Evolutionary conservation across 306 rosid species (phyloP), one percentile per base, ranked within the genome.

Genomic region (Casuarina equisetifolia): DNA sequence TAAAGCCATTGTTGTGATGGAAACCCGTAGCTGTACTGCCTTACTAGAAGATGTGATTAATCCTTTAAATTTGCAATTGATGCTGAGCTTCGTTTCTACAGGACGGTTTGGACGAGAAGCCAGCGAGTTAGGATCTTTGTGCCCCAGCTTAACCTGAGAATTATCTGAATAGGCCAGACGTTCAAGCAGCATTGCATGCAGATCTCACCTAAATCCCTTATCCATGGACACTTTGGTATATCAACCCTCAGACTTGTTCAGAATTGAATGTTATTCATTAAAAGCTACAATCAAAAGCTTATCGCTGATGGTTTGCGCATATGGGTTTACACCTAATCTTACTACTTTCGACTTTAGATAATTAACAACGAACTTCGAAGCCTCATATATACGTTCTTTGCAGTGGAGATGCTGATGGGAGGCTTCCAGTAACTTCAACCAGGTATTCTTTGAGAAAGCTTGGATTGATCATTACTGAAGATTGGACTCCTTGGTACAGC

Each of bases 251-350:
- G 32, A 25, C 32, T 25, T 25, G 32, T 25, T 0, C 32, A 25
- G 32, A 25, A 25, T 25, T 1, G 32, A 25, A 25, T 25, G 32
- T 25, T 25, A 25, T 25, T 25, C 32, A 25, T 25, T 25, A 25
- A 25, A 25, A 25, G 1, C 97, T 6, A 69, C 82, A 8, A 81
- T 93, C 20, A 69, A 52, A 93, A 90, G 87, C 96, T 93, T 43
- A 73, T 88, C 35, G 90, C 79, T 4, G 92, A 90, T 1, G 97
- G 98, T 19, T 73, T 93, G 59, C 91, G 98, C 9, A 25, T 93
- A 39, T 93, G 98, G 98, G 76, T 93, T 84, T 93, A 78, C 73
- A 93, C 95, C 95, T 93, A 84, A 32, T 8, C 25, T 50, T n/a
- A 11, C 8, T 2, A 5, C 1, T 5, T 13, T 43, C 1, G 25